Percentiles rank a stretch among this genome's conserved stretches.
These are phyloP conservation scores for Blastobotrys terrestris DNA, from an alignment of 805 yeast species.

Conservation along the genomic window DNA sequence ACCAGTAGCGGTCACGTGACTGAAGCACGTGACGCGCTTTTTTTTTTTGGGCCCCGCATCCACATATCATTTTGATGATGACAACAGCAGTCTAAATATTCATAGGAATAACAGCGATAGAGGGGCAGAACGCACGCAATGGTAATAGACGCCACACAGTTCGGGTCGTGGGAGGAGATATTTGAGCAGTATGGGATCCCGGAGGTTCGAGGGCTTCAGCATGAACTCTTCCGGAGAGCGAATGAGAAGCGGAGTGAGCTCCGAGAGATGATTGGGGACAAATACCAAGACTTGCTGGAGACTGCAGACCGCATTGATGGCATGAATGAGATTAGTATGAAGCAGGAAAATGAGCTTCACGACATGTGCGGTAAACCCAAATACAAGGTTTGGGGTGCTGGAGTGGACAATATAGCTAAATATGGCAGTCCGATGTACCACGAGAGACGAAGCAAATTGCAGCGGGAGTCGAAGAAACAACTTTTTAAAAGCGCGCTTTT, in stretches of 20 bases:
- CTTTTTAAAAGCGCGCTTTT: neutral
- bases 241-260: constrained; percentile 16
- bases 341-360: constrained; percentile 12
- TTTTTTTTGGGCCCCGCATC: too few relatives aligned
- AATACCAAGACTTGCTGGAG: constrained; percentile 19
- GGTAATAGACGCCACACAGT: constrained; percentile 1
- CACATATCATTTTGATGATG: too few relatives aligned
- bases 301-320: constrained; percentile 20
- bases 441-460: neutral
- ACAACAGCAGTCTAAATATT: too few relatives aligned
- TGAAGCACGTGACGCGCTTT: neutral
- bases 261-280: constrained; percentile 19
- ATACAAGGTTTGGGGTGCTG: constrained; percentile 11
- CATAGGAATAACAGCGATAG: too few relatives aligned
- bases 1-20: too few relatives aligned
- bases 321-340: constrained; percentile 13
- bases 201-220: constrained; percentile 15
- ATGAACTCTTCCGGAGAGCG: constrained; percentile 10
- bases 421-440: neutral
- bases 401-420: constrained; percentile 8
- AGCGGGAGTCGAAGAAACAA: neutral
- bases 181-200: constrained; percentile 14
- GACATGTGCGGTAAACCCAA: constrained; percentile 8
- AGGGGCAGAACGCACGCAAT: too few relatives aligned
- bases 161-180: constrained; percentile 17